Evolutionary conservation across 1,284 basidiomycete genomes (phyloP).

Genomic region (Sphaerobolus stellatus): DNA sequence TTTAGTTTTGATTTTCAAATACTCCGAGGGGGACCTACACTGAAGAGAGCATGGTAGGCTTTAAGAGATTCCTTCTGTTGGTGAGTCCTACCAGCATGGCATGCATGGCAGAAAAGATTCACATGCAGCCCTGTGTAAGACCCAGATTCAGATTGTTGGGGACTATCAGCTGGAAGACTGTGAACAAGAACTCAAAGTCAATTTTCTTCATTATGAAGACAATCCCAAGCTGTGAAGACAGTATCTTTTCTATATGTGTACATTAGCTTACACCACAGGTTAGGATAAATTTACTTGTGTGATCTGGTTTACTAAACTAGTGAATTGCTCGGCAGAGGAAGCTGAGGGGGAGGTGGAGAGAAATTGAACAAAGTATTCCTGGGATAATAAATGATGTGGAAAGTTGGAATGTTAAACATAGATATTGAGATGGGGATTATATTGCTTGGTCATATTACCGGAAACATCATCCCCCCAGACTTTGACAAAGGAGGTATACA

Average conservation of each 20-base stretch:
- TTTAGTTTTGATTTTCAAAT: background rate
- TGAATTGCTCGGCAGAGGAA: background rate
- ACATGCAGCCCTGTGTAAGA: conserved; percentile 26
- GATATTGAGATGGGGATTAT: conserved; percentile 23
- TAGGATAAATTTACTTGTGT: no score
- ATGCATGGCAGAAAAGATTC: conserved; percentile 24
- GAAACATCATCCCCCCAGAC: conserved; percentile 27
- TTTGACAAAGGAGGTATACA: conserved; percentile 6
- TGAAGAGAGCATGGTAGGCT: conserved; percentile 29
- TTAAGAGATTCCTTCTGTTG: conserved; percentile 25
- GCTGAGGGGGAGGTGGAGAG: conserved; percentile 28
- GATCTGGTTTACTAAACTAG: background rate
- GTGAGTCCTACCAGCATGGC: conserved; percentile 26
- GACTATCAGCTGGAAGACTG: conserved; percentile 35
- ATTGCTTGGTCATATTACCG: conserved; percentile 24
- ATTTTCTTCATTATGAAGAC: conserved; percentile 23
- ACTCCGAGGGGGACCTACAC: conserved; percentile 20
- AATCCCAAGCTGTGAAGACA: conserved; percentile 29
- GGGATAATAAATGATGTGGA: conserved; percentile 14
- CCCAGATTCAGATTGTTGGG: conserved; percentile 31
- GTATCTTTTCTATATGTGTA: conserved; percentile 13
- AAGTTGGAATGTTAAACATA: conserved; percentile 19
- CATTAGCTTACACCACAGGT: no score
- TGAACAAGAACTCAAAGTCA: conserved; percentile 25
- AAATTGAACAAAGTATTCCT: conserved; percentile 25